These are phyloP conservation scores for Sphagnum fallax DNA, from an alignment of 228 moss, liverwort and hornwort species.

Conservation along the genomic window DNA sequence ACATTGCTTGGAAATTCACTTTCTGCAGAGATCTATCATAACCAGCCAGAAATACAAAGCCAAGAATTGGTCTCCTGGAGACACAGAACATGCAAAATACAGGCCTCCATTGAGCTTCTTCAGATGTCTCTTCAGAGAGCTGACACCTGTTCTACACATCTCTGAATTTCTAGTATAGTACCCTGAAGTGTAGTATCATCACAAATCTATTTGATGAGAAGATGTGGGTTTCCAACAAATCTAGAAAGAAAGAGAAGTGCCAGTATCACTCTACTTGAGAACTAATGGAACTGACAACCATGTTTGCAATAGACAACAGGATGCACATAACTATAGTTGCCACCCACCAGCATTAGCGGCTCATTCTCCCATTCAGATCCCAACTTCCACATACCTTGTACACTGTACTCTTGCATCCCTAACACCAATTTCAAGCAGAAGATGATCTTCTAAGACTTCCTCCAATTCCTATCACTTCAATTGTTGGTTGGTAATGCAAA, in stretches of 20 bases:
- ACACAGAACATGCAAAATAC: neutral
- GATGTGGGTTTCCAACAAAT: no score
- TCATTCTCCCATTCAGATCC: constrained; percentile 51
- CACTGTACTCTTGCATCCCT: constrained; percentile 19
- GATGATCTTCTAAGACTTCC: no score
- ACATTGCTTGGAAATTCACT: no score
- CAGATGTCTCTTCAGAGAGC: neutral
- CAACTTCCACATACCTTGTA: constrained; percentile 29
- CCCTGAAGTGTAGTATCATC: no score
- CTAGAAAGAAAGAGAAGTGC: constrained; percentile 2
- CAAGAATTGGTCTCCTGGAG: no score
- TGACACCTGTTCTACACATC: neutral
- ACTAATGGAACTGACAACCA: constrained; percentile 13
- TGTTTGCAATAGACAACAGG: constrained; percentile 18
- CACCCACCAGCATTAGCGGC: no score
- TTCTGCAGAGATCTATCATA: no score
- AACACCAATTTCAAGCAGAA: neutral
- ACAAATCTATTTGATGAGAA: no score
- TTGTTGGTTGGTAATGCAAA: no score
- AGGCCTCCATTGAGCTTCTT: neutral
- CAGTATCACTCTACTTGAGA: constrained; percentile 35
- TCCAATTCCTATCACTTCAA: no score
- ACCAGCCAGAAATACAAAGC: no score
- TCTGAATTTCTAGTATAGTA: neutral
- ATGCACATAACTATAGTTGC: constrained; percentile 60